Conservation (phyloP, 2,329 filamentous ascomycete species). For the Penicillium thymicola region DNA sequence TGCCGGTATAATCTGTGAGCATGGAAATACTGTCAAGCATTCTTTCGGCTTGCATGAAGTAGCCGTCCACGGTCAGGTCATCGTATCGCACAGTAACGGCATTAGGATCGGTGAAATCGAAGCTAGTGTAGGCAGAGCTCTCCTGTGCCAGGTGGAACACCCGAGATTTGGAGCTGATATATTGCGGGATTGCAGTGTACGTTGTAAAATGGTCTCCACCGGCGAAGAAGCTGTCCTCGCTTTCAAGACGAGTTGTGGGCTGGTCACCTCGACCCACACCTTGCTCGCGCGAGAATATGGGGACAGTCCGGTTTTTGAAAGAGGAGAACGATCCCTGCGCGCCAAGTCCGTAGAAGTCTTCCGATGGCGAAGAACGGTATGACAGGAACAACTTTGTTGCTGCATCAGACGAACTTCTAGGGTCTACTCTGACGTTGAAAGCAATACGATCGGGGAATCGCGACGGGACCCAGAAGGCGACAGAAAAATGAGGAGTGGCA, state of each 20-base stretch:
- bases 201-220: conserved; percentile 35
- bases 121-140: conserved; percentile 32
- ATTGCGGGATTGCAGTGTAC: conserved; percentile 34
- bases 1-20: conserved; percentile 34
- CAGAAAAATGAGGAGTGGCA: conserved; percentile 4
- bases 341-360: conserved; percentile 27
- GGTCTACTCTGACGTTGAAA: conserved; percentile 15
- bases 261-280: conserved; percentile 27
- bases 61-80: conserved; percentile 14
- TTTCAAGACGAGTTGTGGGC: conserved; percentile 19
- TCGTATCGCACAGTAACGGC: conserved; percentile 23
- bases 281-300: conserved; percentile 25
- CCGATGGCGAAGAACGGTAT: conserved; percentile 18
- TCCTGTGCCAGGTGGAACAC: conserved; percentile 30
- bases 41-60: conserved; percentile 22
- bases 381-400: conserved; percentile 19
- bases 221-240: conserved; percentile 20
- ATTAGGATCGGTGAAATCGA: conserved; percentile 26
- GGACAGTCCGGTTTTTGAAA: conserved; percentile 25
- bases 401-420: background rate
- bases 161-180: conserved; percentile 31
- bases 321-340: conserved; percentile 26
- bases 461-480: conserved; percentile 19
- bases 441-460: conserved; percentile 20
- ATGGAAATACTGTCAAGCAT: conserved; percentile 34